Conservation (phyloP, 495 filamentous ascomycete species). For the Gamarada debralockiae region DNA sequence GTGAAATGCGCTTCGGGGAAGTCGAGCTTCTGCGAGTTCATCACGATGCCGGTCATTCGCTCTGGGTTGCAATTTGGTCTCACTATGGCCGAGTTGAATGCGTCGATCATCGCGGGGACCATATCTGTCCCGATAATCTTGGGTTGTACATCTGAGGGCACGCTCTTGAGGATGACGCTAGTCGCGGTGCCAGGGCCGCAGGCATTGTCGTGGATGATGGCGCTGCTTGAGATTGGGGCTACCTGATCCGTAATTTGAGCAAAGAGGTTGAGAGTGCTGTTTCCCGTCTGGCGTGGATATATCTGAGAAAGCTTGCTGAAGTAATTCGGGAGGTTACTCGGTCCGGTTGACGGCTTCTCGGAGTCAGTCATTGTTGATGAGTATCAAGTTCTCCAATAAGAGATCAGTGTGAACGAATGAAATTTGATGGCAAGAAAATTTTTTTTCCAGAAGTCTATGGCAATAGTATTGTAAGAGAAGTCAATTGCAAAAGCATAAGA, state of each 20-base stretch:
- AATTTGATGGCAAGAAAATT: too few relatives aligned
- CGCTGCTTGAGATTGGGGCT: slow-evolving; percentile 25
- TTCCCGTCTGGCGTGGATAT: slow-evolving; percentile 28
- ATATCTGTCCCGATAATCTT: slow-evolving; percentile 29
- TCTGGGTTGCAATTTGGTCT: slow-evolving; percentile 2
- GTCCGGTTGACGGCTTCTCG: not conserved
- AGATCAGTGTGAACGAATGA: too few relatives aligned
- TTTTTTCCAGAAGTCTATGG: too few relatives aligned
- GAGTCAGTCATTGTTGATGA: not conserved
- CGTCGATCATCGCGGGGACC: slow-evolving; percentile 22
- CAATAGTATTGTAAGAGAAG: too few relatives aligned
- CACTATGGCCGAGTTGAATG: not conserved
- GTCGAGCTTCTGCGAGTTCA: slow-evolving; percentile 25
- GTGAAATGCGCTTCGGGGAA: slow-evolving; percentile 29
- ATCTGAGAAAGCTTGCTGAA: slow-evolving; percentile 27
- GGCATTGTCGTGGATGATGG: slow-evolving; percentile 32
- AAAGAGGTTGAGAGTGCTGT: slow-evolving; percentile 27
- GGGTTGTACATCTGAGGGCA: slow-evolving; percentile 23
- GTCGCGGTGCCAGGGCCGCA: slow-evolving; percentile 32
- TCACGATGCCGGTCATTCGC: slow-evolving; percentile 19
- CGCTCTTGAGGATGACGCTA: slow-evolving; percentile 22
- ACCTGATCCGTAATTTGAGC: slow-evolving; percentile 22
- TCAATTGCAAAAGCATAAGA: too few relatives aligned
- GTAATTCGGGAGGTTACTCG: slow-evolving; percentile 22
- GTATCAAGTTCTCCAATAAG: too few relatives aligned